Evolutionary conservation across 306 rosid species (phyloP).

Genomic region (Acacia confusa): DNA sequence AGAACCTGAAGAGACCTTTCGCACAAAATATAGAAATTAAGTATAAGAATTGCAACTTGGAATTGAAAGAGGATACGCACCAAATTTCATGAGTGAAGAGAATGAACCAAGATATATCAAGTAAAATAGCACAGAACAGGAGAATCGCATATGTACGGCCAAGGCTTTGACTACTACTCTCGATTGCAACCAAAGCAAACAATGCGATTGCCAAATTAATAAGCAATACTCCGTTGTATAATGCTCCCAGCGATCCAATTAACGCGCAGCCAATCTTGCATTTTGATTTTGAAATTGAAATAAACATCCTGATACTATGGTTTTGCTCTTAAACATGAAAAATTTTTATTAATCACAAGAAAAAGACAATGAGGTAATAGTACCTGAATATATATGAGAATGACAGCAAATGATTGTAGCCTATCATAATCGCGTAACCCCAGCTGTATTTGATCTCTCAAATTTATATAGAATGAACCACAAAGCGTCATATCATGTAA

Average conservation of each 20-base stretch:
- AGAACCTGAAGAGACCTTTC: neutral
- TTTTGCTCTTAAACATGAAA: neutral
- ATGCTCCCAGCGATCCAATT: conserved; percentile 91
- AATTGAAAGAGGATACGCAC: conserved; percentile 34
- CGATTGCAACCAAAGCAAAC: conserved; percentile 93
- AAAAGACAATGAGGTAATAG: neutral
- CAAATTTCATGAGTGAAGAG: conserved; percentile 74
- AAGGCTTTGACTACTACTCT: conserved; percentile 94
- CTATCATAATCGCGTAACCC: conserved; percentile 90
- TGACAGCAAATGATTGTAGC: conserved; percentile 76
- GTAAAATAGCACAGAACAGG: conserved; percentile 67
- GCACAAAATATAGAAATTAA: neutral
- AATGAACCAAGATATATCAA: conserved; percentile 83
- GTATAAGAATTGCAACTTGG: neutral
- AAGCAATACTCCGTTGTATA: conserved; percentile 78
- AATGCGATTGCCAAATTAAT: conserved; percentile 74
- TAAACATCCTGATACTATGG: neutral
- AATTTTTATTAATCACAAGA: neutral
- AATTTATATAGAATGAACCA: conserved; percentile 38
- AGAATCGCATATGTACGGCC: conserved; percentile 96
- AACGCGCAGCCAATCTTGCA: conserved; percentile 82
- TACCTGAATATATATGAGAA: conserved; percentile 90
- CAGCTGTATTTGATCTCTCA: conserved; percentile 74
- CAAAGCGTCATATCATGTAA: conserved; percentile 69
- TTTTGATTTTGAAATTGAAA: neutral